Conservation (phyloP, 164 flowering plant genomes). For the Kalanchoe fedtschenkoi region DNA sequence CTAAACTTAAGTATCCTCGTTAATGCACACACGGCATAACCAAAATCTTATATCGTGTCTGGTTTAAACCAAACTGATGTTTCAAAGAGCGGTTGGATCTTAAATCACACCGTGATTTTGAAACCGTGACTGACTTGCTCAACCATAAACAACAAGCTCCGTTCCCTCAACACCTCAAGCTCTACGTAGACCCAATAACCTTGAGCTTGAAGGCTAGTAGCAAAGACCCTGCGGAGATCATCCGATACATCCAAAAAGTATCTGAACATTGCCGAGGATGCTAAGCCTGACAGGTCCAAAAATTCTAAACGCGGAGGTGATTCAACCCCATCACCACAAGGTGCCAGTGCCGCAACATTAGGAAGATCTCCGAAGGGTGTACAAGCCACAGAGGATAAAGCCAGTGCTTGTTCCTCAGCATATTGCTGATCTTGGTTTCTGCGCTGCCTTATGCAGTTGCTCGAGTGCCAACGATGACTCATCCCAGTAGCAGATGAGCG, state of each 20-base stretch:
- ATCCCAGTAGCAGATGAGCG: slow-evolving; percentile 62
- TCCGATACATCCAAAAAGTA: slow-evolving; percentile 85
- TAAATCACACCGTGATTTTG: too few relatives aligned
- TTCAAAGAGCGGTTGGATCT: too few relatives aligned
- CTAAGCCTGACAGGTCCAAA: slow-evolving; percentile 22
- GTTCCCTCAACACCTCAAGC: too few relatives aligned
- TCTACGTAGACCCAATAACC: too few relatives aligned
- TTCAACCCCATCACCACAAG: slow-evolving; percentile 44
- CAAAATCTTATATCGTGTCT: too few relatives aligned
- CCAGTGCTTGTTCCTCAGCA: slow-evolving; percentile 17
- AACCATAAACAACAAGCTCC: too few relatives aligned
- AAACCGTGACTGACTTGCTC: too few relatives aligned
- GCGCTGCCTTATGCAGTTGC: slow-evolving; percentile 41
- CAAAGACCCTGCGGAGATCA: too few relatives aligned
- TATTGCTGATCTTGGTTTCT: slow-evolving; percentile 38
- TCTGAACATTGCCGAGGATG: slow-evolving; percentile 27
- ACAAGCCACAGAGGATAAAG: slow-evolving; percentile 17
- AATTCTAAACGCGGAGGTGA: slow-evolving; percentile 46
- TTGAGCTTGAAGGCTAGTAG: too few relatives aligned
- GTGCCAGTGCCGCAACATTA: slow-evolving; percentile 34
- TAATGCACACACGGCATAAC: too few relatives aligned
- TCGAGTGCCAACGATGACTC: slow-evolving; percentile 36
- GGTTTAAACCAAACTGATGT: too few relatives aligned
- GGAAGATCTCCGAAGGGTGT: slow-evolving; percentile 27
- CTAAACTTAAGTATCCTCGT: too few relatives aligned